Conservation (phyloP, 345 rosid species). For the Hibiscus mutabilis region DNA sequence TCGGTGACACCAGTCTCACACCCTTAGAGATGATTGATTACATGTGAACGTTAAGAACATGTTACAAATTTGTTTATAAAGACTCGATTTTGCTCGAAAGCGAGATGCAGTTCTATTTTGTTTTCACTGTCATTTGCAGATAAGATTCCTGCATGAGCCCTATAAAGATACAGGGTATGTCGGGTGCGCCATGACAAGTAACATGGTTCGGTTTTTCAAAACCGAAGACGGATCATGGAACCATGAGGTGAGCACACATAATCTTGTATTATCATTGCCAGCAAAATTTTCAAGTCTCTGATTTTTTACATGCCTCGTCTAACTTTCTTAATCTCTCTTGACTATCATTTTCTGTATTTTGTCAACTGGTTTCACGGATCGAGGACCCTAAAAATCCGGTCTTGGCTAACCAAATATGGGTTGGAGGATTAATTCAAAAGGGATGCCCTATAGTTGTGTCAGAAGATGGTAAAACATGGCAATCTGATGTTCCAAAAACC, state of each 20-base stretch:
- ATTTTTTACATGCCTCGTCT: background rate
- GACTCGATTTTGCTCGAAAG: too few relatives aligned
- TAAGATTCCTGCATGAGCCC: conserved; percentile 86
- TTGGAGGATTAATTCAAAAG: background rate
- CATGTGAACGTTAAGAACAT: conserved; percentile 12
- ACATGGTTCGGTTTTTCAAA: conserved; percentile 83
- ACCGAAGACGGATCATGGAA: conserved; percentile 65
- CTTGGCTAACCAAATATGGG: conserved; percentile 25
- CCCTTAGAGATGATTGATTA: conserved; percentile 52
- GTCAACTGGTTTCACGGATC: conserved; percentile 89
- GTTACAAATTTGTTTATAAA: too few relatives aligned
- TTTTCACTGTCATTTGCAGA: too few relatives aligned
- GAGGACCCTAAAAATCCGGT: conserved; percentile 65
- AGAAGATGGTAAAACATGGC: background rate
- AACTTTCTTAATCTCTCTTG: too few relatives aligned
- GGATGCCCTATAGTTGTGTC: background rate
- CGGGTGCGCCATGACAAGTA: conserved; percentile 73
- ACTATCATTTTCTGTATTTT: conserved; percentile 75
- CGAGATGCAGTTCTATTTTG: too few relatives aligned
- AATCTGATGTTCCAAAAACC: background rate
- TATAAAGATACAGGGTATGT: conserved; percentile 73
- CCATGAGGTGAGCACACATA: conserved; percentile 51
- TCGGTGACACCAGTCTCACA: conserved; percentile 67
- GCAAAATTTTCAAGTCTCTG: background rate
- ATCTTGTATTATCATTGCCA: background rate